Evolutionary conservation across 1,139 yeast species (phyloP), one percentile per base, ranked within the genome.

Genomic region (Magnusiomyces magnusii): DNA sequence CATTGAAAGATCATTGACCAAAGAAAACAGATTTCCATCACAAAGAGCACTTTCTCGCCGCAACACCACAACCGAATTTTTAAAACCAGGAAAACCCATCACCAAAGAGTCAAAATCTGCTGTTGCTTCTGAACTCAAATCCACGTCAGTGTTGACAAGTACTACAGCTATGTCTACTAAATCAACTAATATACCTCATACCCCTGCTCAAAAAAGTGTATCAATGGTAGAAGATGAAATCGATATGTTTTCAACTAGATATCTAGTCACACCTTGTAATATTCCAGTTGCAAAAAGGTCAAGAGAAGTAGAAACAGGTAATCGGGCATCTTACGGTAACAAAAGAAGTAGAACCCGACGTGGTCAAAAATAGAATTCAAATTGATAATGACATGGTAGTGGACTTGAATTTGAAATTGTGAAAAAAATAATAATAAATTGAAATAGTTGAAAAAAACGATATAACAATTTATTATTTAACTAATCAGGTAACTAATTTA

Each of bases 31-130:
- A 19, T 53, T 17, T 15, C 25, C 13, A 34, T 19, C 21, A 24
- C 21, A 31, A 36, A 9, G 28, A 31, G 3, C 17, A 7, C 27
- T 15, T 50, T 3, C 56, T 28, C 15, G 17, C 34, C 21, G 34
- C 41, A 17, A 19, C 17, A 39, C 44, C 17, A n/a, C n/a, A n/a
- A 19, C 19, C 19, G 44, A 39, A 19, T 39, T n/a, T 51, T 17
- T 41, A 49, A 52, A 42, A 44, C 47, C 51, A 19, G 25, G 39
- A 57, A 21, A 55, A 55, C 47, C 39, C 55, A 47, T 19, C 31
- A 3, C 50, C 55, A 17, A 53, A 54, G 3, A 59, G 55, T 39
- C 44, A n/a, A 39, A 39, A 5, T 39, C 19, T 39, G 13, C 36
- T 9, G 36, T 9, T 13, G 7, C 36, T 31, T 7, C 36, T 9